These are phyloP conservation scores for Daldinia concentrica DNA, from an alignment of 495 filamentous ascomycete species.

Conservation along the genomic window DNA sequence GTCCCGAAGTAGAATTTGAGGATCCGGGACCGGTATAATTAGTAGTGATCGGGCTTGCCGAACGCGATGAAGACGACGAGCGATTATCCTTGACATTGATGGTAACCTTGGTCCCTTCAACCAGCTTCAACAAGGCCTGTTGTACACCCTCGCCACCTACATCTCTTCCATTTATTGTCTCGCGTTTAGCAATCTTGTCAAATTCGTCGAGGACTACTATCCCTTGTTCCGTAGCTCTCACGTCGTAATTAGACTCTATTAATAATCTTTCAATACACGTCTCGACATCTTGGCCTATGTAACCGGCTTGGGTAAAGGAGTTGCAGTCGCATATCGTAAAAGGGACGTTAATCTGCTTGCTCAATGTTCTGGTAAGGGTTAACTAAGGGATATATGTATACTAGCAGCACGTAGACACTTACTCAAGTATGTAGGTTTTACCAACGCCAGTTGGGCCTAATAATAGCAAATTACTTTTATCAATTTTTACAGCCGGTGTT, in stretches of 20 bases:
- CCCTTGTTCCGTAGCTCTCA: conserved; percentile 84
- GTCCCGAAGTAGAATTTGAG: conserved; percentile 44
- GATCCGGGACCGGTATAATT: conserved; percentile 50
- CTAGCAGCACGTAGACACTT: conserved; percentile 22
- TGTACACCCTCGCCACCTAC: conserved; percentile 95
- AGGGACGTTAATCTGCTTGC: conserved; percentile 80
- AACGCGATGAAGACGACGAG: conserved; percentile 55
- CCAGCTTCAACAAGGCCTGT: conserved; percentile 93
- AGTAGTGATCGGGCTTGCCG: conserved; percentile 53
- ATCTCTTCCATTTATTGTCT: conserved; percentile 70
- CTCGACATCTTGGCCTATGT: conserved; percentile 96
- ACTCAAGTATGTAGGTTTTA: conserved; percentile 93
- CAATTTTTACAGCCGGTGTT: conserved; percentile 75
- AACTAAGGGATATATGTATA: conserved; percentile 20
- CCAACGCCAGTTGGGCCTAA: conserved; percentile 95
- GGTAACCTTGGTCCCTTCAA: conserved; percentile 94
- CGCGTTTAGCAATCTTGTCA: conserved; percentile 84
- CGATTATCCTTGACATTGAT: conserved; percentile 85
- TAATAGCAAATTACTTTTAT: conserved; percentile 95
- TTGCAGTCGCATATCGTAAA: conserved; percentile 99
- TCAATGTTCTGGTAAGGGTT: conserved; percentile 51
- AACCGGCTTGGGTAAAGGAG: conserved; percentile 94
- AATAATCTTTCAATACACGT: conserved; percentile 89
- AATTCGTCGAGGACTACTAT: conserved; percentile 97
- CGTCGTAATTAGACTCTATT: conserved; percentile 89